These are phyloP conservation scores for Tricholoma saponaceum DNA, from an alignment of 768 basidiomycete species.

Conservation along the genomic window DNA sequence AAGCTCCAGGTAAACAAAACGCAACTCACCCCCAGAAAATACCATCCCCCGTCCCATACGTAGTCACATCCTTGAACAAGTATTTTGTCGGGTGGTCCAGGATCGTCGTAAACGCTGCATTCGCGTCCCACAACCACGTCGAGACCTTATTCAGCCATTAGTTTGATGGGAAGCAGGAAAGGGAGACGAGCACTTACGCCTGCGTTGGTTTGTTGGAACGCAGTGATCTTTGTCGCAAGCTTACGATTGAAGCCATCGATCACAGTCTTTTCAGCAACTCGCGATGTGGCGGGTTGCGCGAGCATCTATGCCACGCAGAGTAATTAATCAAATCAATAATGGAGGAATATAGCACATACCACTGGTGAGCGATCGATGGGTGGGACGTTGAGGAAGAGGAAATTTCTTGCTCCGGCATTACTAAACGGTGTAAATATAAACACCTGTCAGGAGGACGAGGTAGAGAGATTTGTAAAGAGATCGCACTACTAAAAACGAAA, in stretches of 20 bases:
- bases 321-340: neutral
- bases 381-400: constrained; percentile 44
- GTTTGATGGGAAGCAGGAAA: neutral
- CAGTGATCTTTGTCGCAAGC: constrained; percentile 33
- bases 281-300: constrained; percentile 33
- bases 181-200: constrained; percentile 33
- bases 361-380: constrained; percentile 38
- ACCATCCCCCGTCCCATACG: constrained; percentile 36
- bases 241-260: constrained; percentile 50
- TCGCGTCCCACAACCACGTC: constrained; percentile 49
- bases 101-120: constrained; percentile 44
- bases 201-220: constrained; percentile 39
- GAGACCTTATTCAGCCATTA: constrained; percentile 28
- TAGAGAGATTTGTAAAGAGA: neutral
- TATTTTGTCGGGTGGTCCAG: constrained; percentile 45
- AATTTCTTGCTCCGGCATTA: constrained; percentile 52
- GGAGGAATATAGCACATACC: constrained; percentile 18
- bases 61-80: constrained; percentile 52
- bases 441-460: too few species aligned
- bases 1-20: neutral
- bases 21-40: constrained; percentile 54
- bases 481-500: constrained; percentile 25
- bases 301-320: constrained; percentile 38
- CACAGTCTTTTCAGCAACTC: constrained; percentile 38
- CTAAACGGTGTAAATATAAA: constrained; percentile 16